Base-by-base conservation (phyloP, 768 basidiomycete genomes). In the Amanita muscaria region DNA sequence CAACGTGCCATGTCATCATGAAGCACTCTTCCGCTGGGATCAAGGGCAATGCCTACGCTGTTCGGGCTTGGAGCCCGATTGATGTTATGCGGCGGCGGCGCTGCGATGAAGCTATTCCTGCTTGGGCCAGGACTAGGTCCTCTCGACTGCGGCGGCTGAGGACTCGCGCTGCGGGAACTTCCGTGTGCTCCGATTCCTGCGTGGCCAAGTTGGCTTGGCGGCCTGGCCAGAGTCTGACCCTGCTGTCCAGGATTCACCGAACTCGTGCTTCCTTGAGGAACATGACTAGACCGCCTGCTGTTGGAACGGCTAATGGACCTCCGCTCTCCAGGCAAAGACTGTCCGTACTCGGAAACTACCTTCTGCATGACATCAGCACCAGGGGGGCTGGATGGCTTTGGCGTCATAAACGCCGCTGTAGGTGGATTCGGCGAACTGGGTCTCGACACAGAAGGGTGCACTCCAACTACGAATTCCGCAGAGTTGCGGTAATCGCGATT, bases 321-420 rank as follows among this genome's bases (percentile, higher is more conserved):
- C 40, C 75, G 67, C 59, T 96, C 93, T 3, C 90, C 92, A 5
- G 92, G 93, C 58, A 97, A 75, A 1, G 83, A 77, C 55, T 91
- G 89, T 21, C 82, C 76, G 56, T 97, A 97, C 51, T 79, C 73
- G 1, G 69, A 68, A 12, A 90, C 62, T 6, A 90, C 80, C n/a
- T 79, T 76, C 45, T 86, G 80, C 14, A 89, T 77, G 0, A 76
- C 69, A n/a, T 79, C 72, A 31, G 69, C 59, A 1, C 71, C 70
- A 5, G 69, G 49, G 2, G 71, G 64, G 3, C 63, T 57, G 0
- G 69, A 41, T 4, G 63, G 64, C 12, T 77, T 80, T 5, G 86
- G 80, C 37, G 79, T 74, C 76, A 85, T 88, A 57, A 91, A 77
- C 6, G 72, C 83, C 2, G 86, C 77, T n/a, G 70, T 80, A 3